Conservation (phyloP, 2,329 filamentous ascomycete genomes). For the Sarocladium oryzae region DNA sequence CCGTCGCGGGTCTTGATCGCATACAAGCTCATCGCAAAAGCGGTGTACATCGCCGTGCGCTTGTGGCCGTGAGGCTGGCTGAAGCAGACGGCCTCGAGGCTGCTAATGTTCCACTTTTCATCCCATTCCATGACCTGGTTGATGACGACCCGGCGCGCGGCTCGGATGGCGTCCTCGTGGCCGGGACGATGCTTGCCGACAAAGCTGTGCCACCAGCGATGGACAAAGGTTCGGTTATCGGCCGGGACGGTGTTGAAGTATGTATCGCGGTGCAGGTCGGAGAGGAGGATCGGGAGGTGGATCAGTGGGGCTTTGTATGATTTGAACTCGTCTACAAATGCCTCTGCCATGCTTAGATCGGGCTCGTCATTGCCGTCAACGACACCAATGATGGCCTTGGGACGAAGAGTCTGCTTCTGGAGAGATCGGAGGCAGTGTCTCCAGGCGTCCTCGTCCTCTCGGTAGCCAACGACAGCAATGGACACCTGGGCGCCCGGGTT, state of each 20-base stretch:
- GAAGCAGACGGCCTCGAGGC: constrained; percentile 8
- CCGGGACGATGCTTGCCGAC: constrained; percentile 11
- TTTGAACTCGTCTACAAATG: constrained; percentile 12
- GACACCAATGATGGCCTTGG: constrained; percentile 13
- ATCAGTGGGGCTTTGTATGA: constrained; percentile 12
- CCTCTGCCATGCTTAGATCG: constrained; percentile 13
- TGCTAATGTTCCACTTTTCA: constrained; percentile 13
- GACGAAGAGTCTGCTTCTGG: constrained; percentile 11
- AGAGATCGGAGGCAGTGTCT: constrained; percentile 13
- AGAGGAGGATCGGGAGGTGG: constrained; percentile 13
- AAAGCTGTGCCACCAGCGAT: constrained; percentile 12
- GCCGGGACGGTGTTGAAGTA: constrained; percentile 12
- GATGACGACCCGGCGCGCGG: constrained; percentile 10
- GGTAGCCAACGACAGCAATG: constrained; percentile 14
- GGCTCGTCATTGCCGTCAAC: constrained; percentile 14
- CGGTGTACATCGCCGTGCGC: constrained; percentile 14
- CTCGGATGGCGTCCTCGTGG: constrained; percentile 8
- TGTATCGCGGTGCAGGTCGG: constrained; percentile 12
- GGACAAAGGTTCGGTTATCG: constrained; percentile 6
- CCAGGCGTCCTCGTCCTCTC: constrained; percentile 14
- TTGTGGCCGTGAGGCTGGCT: constrained; percentile 10
- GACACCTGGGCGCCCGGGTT: constrained; percentile 12
- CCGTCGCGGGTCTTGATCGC: constrained; percentile 10
- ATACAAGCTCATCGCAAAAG: constrained; percentile 13
- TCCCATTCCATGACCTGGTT: constrained; percentile 12